Percentiles rank a stretch among this genome's conserved stretches.
phyloP scores from a whole-genome alignment of 176 grass and related monocot species.

The Pontederia paniculata region DNA sequence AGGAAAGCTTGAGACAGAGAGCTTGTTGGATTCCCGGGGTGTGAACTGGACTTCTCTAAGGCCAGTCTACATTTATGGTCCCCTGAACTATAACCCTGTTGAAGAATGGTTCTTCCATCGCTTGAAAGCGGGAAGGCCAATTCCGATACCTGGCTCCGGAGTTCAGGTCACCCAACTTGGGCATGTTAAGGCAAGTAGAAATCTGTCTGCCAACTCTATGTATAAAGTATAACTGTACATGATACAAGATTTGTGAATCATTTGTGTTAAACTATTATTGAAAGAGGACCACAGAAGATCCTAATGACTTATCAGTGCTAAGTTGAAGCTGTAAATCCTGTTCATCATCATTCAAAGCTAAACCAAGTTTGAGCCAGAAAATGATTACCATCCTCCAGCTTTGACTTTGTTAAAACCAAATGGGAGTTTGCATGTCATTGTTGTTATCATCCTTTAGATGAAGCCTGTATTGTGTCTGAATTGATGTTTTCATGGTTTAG shows the following conservation, averaged over 20 bases:
- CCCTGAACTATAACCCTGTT: slow-evolving; percentile 94
- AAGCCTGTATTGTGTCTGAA: too few species aligned
- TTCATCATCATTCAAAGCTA: neutral
- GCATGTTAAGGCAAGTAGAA: slow-evolving; percentile 60
- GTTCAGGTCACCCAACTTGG: slow-evolving; percentile 97
- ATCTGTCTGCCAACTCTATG: neutral
- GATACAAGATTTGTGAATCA: too few species aligned
- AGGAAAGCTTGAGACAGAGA: slow-evolving; percentile 98
- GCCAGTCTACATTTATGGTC: slow-evolving; percentile 95
- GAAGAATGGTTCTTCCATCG: slow-evolving; percentile 99
- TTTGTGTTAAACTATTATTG: too few species aligned
- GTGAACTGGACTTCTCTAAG: slow-evolving; percentile 91
- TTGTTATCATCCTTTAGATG: too few species aligned
- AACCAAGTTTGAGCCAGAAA: neutral
- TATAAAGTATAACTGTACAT: too few species aligned
- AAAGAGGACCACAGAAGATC: too few species aligned
- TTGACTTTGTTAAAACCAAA: too few species aligned
- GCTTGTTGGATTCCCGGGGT: slow-evolving; percentile 42
- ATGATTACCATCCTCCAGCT: too few species aligned
- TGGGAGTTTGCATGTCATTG: too few species aligned
- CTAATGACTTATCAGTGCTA: too few species aligned
- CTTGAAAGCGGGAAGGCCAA: slow-evolving; percentile 73
- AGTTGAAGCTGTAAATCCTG: too few species aligned
- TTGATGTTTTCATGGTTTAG: too few species aligned
- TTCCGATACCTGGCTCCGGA: slow-evolving; percentile 65